Conservation (phyloP, 805 yeast species). For the Wickerhamiella parazyma region DNA sequence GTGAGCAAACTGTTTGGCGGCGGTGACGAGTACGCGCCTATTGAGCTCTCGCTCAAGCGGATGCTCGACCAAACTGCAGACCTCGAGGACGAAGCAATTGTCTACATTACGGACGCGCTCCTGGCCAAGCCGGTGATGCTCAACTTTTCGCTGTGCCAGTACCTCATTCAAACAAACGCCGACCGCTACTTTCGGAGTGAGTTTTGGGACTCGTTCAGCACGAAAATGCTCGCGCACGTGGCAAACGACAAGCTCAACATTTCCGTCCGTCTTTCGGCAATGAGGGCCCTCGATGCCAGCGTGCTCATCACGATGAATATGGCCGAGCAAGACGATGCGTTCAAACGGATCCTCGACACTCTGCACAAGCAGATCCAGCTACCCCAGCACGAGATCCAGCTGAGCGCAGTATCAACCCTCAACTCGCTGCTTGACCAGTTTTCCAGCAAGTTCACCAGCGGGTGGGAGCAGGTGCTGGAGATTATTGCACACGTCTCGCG, state of each 20-base stretch:
- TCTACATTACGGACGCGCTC: slow-evolving; percentile 35
- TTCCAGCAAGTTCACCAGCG: slow-evolving; percentile 45
- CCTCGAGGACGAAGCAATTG: slow-evolving; percentile 40
- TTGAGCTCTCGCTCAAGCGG: slow-evolving; percentile 45
- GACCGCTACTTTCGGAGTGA: slow-evolving; percentile 29
- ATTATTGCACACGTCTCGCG: slow-evolving; percentile 29
- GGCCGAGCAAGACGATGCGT: background rate
- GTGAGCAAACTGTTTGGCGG: slow-evolving; percentile 11
- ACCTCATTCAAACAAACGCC: slow-evolving; percentile 39
- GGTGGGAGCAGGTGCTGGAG: slow-evolving; percentile 62
- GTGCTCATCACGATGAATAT: background rate
- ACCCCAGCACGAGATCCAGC: slow-evolving; percentile 55
- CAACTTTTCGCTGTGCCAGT: slow-evolving; percentile 29
- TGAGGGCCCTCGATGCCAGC: background rate
- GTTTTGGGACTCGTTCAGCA: slow-evolving; percentile 37
- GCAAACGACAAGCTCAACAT: background rate
- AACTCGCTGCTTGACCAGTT: slow-evolving; percentile 65
- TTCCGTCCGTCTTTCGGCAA: background rate
- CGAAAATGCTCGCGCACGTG: slow-evolving; percentile 36
- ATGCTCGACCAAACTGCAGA: slow-evolving; percentile 48
- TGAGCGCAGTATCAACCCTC: slow-evolving; percentile 47
- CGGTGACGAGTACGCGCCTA: slow-evolving; percentile 24
- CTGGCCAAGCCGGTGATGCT: background rate
- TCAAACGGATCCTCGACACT: slow-evolving; percentile 33
- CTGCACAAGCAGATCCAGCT: slow-evolving; percentile 32